phyloP scores from a whole-genome alignment of 2,329 filamentous ascomycete species.

The Fusarium vanettenii region DNA sequence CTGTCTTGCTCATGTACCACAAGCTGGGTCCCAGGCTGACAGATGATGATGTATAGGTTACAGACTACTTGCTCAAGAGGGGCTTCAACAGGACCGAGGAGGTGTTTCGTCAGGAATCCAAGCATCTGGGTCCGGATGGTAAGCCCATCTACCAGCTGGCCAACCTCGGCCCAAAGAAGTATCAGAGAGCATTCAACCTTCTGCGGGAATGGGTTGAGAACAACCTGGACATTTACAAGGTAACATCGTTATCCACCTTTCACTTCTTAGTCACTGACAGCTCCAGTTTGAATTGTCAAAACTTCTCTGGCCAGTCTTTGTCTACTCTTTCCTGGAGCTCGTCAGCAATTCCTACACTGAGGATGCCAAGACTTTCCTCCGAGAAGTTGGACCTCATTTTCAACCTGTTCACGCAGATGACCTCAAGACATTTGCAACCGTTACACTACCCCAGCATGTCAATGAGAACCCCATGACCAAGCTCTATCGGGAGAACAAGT shows the following conservation, averaged over 20 bases:
- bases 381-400: conserved; percentile 75
- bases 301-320: conserved; percentile 91
- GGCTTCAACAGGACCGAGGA: conserved; percentile 94
- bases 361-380: conserved; percentile 81
- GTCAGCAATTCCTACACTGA: conserved; percentile 76
- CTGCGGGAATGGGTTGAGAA: conserved; percentile 89
- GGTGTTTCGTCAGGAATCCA: conserved; percentile 90
- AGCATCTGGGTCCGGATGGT: conserved; percentile 83
- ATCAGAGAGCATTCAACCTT: conserved; percentile 78
- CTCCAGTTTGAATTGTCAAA: conserved; percentile 84
- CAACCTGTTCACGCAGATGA: conserved; percentile 84
- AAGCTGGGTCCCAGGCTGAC: conserved; percentile 1
- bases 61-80: conserved; percentile 95
- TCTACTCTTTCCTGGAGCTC: conserved; percentile 90
- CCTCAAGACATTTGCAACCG: conserved; percentile 76
- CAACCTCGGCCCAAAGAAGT: conserved; percentile 80
- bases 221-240: conserved; percentile 94
- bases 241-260: conserved; percentile 47
- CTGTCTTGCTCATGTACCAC: background rate
- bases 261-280: conserved; percentile 33
- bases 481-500: conserved; percentile 87
- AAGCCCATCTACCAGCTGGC: conserved; percentile 77
- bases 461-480: conserved; percentile 81
- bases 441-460: conserved; percentile 83
- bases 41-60: conserved; percentile 64